phyloP scores from a whole-genome alignment of 2,329 filamentous ascomycete species.

The Sporothrix globosa region DNA sequence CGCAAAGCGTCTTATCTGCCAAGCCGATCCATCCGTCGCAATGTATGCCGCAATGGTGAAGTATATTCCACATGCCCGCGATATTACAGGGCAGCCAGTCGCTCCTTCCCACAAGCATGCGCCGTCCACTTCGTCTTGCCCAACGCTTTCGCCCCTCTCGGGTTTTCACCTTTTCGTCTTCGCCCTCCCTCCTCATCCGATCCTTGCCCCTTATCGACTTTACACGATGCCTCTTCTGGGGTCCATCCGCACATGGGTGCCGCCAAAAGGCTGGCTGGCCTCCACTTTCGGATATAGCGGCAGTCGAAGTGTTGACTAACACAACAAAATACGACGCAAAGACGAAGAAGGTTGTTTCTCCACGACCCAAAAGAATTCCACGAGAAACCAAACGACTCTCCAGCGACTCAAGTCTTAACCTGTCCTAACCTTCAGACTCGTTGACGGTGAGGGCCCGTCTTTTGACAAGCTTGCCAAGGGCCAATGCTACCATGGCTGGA shows the following conservation, averaged over 20 bases:
- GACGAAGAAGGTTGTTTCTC: background rate
- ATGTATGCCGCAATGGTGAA: background rate
- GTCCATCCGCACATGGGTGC: background rate
- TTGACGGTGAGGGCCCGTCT: too few relatives aligned
- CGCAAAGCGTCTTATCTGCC: background rate
- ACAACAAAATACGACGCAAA: background rate
- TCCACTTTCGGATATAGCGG: conserved; percentile 8
- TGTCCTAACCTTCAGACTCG: too few relatives aligned
- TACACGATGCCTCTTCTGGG: background rate
- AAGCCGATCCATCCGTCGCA: conserved; percentile 4
- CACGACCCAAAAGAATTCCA: background rate
- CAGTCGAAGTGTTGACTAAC: background rate
- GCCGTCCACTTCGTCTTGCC: background rate
- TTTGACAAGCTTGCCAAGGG: background rate
- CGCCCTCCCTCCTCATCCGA: background rate
- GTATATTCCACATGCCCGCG: background rate
- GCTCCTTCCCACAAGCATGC: background rate
- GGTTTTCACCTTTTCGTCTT: background rate
- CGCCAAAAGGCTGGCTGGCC: background rate
- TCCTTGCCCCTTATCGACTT: conserved; percentile 10
- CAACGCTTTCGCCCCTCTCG: background rate
- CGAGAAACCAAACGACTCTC: background rate
- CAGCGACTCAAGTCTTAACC: background rate
- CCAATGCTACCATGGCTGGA: conserved; percentile 17
- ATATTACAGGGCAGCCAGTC: background rate